A percentile compares a stretch with the other conserved stretches of the same genome.
These are phyloP conservation scores for Cystofilobasidium macerans DNA, from an alignment of 768 basidiomycete genomes.

Conservation along the genomic window DNA sequence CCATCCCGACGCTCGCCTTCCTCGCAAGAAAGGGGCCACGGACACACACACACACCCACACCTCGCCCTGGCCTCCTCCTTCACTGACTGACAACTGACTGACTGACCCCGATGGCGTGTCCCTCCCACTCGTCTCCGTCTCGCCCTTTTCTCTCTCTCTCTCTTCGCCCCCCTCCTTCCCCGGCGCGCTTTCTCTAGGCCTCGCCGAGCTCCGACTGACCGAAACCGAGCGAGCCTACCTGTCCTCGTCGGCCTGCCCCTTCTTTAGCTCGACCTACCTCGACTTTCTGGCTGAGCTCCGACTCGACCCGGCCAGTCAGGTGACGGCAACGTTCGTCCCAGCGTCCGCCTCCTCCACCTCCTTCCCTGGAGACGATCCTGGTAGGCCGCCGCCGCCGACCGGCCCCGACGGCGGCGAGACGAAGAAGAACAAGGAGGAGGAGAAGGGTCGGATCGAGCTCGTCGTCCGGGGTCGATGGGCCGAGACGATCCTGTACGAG, in stretches of 20 bases:
- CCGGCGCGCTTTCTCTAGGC: too few relatives aligned
- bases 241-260: slow-evolving; percentile 56
- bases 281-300: slow-evolving; percentile 49
- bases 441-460: slow-evolving; percentile 53
- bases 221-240: slow-evolving; percentile 54
- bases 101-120: not conserved
- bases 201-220: slow-evolving; percentile 57
- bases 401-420: slow-evolving; percentile 39
- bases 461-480: slow-evolving; percentile 60
- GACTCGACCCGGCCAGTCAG: slow-evolving; percentile 45
- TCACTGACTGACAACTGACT: too few relatives aligned
- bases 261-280: slow-evolving; percentile 65
- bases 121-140: too few relatives aligned
- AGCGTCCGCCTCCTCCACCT: too few relatives aligned
- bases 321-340: slow-evolving; percentile 58
- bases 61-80: too few relatives aligned
- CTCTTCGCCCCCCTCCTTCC: too few relatives aligned
- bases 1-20: too few relatives aligned
- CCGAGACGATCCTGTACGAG: slow-evolving; percentile 79
- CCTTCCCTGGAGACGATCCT: too few relatives aligned
- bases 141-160: too few relatives aligned
- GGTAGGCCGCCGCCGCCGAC: too few relatives aligned
- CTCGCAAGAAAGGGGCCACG: too few relatives aligned
- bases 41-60: too few relatives aligned
- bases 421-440: slow-evolving; percentile 33